Base-by-base conservation (phyloP, 805 yeast genomes). In the Ascoidea asiatica region DNA sequence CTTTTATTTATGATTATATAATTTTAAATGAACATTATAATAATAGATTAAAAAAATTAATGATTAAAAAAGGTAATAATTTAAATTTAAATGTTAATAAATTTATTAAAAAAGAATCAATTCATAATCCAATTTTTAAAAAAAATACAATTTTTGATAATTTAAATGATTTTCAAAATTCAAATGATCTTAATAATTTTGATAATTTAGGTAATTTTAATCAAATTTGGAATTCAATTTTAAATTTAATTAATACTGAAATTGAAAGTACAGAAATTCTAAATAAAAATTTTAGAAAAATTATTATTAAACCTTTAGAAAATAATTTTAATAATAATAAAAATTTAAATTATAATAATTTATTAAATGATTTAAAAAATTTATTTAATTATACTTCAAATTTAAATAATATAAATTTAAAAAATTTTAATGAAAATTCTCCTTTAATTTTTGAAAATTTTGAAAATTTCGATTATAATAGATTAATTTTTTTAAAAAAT, bases 1-100 rank as follows among this genome's bases (percentile, higher is more conserved):
- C 68, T 48, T 52, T 51, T 44, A 60, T 66, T 6, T 69, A 67
- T 50, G 74, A 73, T 15, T 69, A 73, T 70, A 68, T 73, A 19
- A 71, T 72, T 19, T 59, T 69, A 11, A 49, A 49, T 42, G 35
- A 46, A 36, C 52, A 49, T 23, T 49, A 49, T 20, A 41, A 48
- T 19, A 45, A 39, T 40, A 44, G 45, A 41, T 45, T 49, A 37
- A 37, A 37, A 5, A 49, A 49, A 33, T 44, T 49, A 18, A 36
- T 47, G 19, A 50, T 47, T 17, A 44, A 50, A 20, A 49, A 49
- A 22, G 52, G 52, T 18, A 39, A 40, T n/a, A 37, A 39, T 20
- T 37, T 49, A 19, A 49, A 49, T 36, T 38, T 43, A 21, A 43
- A 46, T 7, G 45, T 49, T 37, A 46, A 46, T 18, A 46, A 49